Evolutionary conservation across 1,139 yeast species (phyloP).

Genomic region (Scheffersomyces insectosa): DNA sequence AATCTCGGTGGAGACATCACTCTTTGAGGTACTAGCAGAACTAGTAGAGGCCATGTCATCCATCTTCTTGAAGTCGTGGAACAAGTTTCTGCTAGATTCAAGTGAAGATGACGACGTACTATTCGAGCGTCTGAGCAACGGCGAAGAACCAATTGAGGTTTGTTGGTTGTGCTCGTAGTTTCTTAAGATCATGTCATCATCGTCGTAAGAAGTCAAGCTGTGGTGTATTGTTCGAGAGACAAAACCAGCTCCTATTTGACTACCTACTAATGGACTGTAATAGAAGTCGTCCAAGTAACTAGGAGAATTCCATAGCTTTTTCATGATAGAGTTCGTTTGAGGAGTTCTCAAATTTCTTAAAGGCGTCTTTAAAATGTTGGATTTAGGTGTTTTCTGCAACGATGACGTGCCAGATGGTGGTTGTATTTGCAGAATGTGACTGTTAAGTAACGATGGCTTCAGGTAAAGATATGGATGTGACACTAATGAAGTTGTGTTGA

Average conservation of each 20-base stretch:
- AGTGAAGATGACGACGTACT: slow-evolving; percentile 6
- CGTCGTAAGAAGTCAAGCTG: slow-evolving; percentile 45
- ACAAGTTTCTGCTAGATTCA: slow-evolving; percentile 19
- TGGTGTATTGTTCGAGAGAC: slow-evolving; percentile 8
- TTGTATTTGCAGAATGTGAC: slow-evolving; percentile 7
- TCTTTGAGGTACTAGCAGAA: slow-evolving; percentile 6
- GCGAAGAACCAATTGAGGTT: slow-evolving; percentile 1
- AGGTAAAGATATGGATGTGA: slow-evolving; percentile 7
- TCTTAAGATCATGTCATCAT: slow-evolving; percentile 56
- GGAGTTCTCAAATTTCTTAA: slow-evolving; percentile 42
- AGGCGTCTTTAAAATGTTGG: slow-evolving; percentile 37
- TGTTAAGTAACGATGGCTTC: slow-evolving; percentile 6
- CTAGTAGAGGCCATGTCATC: slow-evolving; percentile 10
- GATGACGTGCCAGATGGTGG: slow-evolving; percentile 3
- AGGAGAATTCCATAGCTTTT: slow-evolving; percentile 63
- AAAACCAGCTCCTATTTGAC: slow-evolving; percentile 15
- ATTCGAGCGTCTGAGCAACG: slow-evolving; percentile 3
- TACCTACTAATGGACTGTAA: slow-evolving; percentile 52
- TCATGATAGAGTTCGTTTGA: slow-evolving; percentile 44
- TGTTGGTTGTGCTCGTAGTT: slow-evolving; percentile 38
- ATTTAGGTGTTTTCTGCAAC: slow-evolving; percentile 29
- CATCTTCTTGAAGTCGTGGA: slow-evolving; percentile 20
- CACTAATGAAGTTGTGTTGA: slow-evolving; percentile 16
- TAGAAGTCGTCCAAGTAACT: slow-evolving; percentile 67
- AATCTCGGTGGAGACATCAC: slow-evolving; percentile 3